Base-by-base conservation (phyloP, 148 eudicot species). In the Arctostaphylos glauca region DNA sequence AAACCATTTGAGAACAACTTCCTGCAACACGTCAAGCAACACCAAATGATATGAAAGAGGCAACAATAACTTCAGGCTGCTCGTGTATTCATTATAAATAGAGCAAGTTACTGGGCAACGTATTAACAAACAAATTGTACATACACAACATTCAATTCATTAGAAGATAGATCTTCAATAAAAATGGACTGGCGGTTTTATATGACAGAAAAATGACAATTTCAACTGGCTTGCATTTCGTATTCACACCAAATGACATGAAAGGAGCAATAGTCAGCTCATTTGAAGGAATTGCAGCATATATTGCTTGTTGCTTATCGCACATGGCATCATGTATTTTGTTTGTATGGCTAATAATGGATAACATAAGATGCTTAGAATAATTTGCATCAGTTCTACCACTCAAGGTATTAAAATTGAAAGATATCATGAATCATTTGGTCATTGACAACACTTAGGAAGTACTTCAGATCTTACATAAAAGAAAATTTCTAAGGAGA, bases 21-120 rank as follows among this genome's bases (percentile, higher is more conserved):
- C 86, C 86, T 84, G 76, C 79, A 66, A 71, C 44, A 84, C 19
- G 15, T 18, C 83, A 81, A 25, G 76, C 75, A 53, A 55, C 18
- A 48, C 38, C 14, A 74, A 46, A 47, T 74, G 47, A 53, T 19
- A 46, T 41, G 53, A 62, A 50, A 25, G 2, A 66, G 25, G 38
- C 31, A 80, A 1, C 38, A 31, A 31, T 31, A 31, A 31, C 38
- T 70, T 70, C 3, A 9, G 48, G 74, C 43, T 70, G n/a, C 19
- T 70, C 21, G 19, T 70, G n/a, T 38, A 67, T 15, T 14, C 49
- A 41, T 70, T 15, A 44, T 43, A 70, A 70, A 70, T 48, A 70
- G 74, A 70, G 74, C 48, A 41, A 70, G 8, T 19, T 43, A 70
- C 74, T 70, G 48, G 74, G 74, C 46, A 70, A 6, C 5, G 48